Evolutionary conservation across 2,329 filamentous ascomycete species (phyloP).

Genomic region (Ceratocystis cubensis): DNA sequence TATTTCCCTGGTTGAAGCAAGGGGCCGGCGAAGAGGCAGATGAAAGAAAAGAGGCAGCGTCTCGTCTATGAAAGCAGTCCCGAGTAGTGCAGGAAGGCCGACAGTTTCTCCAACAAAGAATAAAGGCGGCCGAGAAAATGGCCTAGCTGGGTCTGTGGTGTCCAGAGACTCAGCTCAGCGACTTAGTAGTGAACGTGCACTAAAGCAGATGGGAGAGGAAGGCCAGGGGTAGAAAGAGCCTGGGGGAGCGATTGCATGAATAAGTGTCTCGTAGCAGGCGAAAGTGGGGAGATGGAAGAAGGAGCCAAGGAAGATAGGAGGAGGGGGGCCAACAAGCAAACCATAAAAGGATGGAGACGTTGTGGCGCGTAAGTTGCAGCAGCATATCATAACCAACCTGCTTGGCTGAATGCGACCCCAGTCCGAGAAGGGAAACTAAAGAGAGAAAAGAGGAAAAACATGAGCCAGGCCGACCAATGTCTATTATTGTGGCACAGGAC

Average conservation of each 20-base stretch:
- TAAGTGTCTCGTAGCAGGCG: neutral
- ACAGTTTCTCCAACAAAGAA: neutral
- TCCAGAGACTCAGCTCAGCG: neutral
- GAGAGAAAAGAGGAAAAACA: neutral
- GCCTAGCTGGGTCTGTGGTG: neutral
- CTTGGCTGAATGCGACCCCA: neutral
- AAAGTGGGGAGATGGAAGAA: neutral
- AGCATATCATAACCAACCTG: neutral
- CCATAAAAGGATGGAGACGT: neutral
- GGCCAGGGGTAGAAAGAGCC: neutral
- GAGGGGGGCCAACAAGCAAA: neutral
- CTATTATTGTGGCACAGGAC: neutral
- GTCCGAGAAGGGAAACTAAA: neutral
- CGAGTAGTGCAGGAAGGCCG: neutral
- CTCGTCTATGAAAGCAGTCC: neutral
- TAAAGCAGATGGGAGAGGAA: neutral
- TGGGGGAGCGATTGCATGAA: neutral
- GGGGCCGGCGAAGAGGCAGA: too few relatives aligned
- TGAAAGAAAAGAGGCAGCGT: too few relatives aligned
- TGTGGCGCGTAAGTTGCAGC: constrained; percentile 1
- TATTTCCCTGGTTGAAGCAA: too few relatives aligned
- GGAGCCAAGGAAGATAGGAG: neutral
- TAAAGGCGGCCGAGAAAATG: neutral
- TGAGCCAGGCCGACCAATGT: neutral
- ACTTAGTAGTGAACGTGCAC: neutral